Percentiles rank a stretch among this genome's conserved stretches.
phyloP scores from a whole-genome alignment of 345 rosid species.

The Melaleuca alternifolia region DNA sequence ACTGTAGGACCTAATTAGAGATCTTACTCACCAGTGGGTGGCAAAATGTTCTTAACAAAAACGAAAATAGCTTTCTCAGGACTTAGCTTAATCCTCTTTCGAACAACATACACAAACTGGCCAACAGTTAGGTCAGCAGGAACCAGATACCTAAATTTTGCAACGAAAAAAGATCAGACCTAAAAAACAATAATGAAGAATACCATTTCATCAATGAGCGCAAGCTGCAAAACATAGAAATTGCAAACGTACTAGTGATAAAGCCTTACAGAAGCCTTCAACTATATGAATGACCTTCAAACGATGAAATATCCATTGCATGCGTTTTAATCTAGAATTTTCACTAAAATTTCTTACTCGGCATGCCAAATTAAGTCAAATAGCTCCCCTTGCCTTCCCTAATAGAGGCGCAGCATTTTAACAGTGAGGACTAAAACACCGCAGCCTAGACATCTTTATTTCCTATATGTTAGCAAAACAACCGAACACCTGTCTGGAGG shows the following conservation, averaged over 20 bases:
- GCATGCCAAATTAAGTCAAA: neutral
- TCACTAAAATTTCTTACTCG: neutral
- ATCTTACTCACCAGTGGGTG: conserved; percentile 53
- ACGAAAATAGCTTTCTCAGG: conserved; percentile 84
- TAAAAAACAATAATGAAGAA: neutral
- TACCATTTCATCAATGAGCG: neutral
- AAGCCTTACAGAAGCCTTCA: neutral
- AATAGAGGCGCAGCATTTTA: neutral
- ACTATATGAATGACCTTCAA: neutral
- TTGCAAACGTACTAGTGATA: neutral
- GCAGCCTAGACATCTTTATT: neutral
- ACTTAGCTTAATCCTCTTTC: conserved; percentile 86
- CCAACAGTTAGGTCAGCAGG: conserved; percentile 87
- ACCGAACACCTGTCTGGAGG: neutral
- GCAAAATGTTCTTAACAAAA: conserved; percentile 64
- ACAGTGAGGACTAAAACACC: neutral
- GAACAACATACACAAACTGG: conserved; percentile 73
- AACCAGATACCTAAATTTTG: conserved; percentile 49
- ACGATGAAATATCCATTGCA: neutral
- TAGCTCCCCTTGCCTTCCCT: neutral
- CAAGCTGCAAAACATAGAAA: neutral
- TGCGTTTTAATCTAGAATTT: neutral
- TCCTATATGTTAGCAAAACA: neutral
- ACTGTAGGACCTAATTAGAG: neutral
- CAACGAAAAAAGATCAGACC: neutral